A percentile compares a stretch with the other conserved stretches of the same genome.
Conservation (phyloP, 495 filamentous ascomycete genomes). For the Chaetomium fimeti region DNA sequence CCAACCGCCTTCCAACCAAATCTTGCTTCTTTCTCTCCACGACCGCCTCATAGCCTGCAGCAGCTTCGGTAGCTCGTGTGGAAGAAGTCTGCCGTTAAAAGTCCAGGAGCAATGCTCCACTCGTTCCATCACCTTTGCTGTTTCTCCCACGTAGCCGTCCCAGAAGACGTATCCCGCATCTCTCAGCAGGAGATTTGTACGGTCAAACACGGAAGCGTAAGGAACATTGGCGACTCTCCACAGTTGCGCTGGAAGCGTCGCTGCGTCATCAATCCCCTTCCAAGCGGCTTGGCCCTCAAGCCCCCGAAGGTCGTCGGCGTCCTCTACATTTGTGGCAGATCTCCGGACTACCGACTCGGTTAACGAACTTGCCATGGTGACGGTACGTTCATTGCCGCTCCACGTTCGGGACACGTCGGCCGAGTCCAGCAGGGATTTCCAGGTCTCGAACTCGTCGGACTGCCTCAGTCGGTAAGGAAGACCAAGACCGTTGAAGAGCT, state of each 20-base stretch:
- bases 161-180: constrained; percentile 7
- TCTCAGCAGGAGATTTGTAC: not conserved
- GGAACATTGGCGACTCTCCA: not conserved
- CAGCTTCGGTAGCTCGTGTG: not conserved
- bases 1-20: not conserved
- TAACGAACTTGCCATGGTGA: not conserved
- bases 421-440: not conserved
- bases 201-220: not conserved
- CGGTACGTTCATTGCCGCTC: not conserved
- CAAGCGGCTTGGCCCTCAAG: not conserved
- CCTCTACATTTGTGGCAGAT: not conserved
- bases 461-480: not conserved
- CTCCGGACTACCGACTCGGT: not conserved
- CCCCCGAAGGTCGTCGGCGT: not conserved
- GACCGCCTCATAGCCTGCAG: not conserved
- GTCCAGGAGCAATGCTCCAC: not conserved
- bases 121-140: not conserved
- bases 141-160: constrained; percentile 3
- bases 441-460: not conserved
- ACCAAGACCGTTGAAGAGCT: not conserved
- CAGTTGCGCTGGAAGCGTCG: not conserved
- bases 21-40: not conserved
- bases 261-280: not conserved
- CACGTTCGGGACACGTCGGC: not conserved
- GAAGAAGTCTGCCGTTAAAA: not conserved